These are phyloP conservation scores for Nicotiana tomentosiformis DNA, from an alignment of 257 asterid genomes.

Conservation along the genomic window DNA sequence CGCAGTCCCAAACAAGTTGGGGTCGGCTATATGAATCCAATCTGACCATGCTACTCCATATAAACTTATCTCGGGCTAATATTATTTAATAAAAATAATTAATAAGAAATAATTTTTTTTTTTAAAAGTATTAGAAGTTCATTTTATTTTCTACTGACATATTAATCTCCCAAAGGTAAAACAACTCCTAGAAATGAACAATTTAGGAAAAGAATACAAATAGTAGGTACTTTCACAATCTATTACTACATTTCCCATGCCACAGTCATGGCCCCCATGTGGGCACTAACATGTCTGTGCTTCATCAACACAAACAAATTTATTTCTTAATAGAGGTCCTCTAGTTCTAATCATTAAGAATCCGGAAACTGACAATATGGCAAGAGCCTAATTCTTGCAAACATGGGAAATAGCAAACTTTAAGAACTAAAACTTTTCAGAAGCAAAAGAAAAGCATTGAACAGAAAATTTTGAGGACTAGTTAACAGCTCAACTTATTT, in stretches of 20 bases:
- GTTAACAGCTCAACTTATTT: background rate
- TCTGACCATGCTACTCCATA: too few species aligned
- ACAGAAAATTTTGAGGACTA: background rate
- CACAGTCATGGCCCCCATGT: background rate
- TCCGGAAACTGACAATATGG: background rate
- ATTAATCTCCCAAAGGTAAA: too few species aligned
- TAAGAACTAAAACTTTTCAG: background rate
- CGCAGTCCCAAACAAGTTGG: too few species aligned
- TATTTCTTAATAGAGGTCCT: background rate
- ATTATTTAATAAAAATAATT: too few species aligned
- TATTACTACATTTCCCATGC: background rate
- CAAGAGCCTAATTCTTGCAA: constrained; percentile 1
- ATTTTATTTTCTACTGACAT: too few species aligned
- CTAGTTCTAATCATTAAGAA: background rate
- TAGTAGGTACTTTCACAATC: background rate
- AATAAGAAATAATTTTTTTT: too few species aligned
- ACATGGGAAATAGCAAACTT: background rate
- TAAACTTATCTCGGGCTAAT: too few species aligned
- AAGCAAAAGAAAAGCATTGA: background rate
- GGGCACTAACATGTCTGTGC: background rate
- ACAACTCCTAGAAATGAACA: background rate
- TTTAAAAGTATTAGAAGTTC: too few species aligned
- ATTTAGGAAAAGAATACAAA: background rate
- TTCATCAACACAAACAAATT: background rate
- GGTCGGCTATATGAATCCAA: too few species aligned